A percentile compares a stretch with the other conserved stretches of the same genome.
These are phyloP conservation scores for Cercospora zeae-maydis DNA, from an alignment of 2,329 filamentous ascomycete species.

Conservation along the genomic window DNA sequence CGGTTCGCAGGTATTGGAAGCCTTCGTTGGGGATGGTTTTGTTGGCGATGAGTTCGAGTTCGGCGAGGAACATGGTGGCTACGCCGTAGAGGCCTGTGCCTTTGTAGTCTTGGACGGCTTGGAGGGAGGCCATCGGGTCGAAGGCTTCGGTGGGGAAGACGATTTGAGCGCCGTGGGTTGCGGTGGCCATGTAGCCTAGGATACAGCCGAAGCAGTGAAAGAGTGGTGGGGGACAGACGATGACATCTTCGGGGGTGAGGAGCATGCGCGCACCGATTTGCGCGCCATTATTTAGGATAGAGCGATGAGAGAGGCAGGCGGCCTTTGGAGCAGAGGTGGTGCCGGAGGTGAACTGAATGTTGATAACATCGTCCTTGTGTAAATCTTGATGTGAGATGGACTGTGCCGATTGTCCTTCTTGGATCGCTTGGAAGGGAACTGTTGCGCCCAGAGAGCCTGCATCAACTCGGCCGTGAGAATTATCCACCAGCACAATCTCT, in stretches of 20 bases:
- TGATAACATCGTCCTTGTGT: slow-evolving; percentile 68
- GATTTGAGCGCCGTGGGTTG: slow-evolving; percentile 75
- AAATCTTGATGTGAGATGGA: slow-evolving; percentile 50
- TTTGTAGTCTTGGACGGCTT: slow-evolving; percentile 59
- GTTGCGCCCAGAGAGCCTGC: slow-evolving; percentile 42
- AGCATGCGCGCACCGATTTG: slow-evolving; percentile 84
- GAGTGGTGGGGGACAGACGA: slow-evolving; percentile 59
- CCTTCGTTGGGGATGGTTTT: slow-evolving; percentile 45
- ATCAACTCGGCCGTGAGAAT: slow-evolving; percentile 58
- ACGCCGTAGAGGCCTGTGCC: slow-evolving; percentile 79
- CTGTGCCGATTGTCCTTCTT: slow-evolving; percentile 35
- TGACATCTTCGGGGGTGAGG: slow-evolving; percentile 66
- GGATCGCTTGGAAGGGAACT: slow-evolving; percentile 45
- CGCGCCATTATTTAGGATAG: slow-evolving; percentile 88
- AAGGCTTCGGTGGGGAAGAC: slow-evolving; percentile 86
- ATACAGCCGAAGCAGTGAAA: slow-evolving; percentile 82
- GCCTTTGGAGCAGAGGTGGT: slow-evolving; percentile 86
- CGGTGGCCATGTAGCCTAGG: slow-evolving; percentile 93
- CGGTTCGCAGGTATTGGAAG: slow-evolving; percentile 70
- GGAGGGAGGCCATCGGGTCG: slow-evolving; percentile 69
- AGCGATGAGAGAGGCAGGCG: slow-evolving; percentile 77
- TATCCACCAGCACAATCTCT: slow-evolving; percentile 74
- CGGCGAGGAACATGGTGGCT: slow-evolving; percentile 88
- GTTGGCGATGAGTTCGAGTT: slow-evolving; percentile 67
- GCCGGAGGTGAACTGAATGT: slow-evolving; percentile 97